Evolutionary conservation across 176 grass and related monocot genomes (phyloP), one percentile per base, ranked within the genome.

Genomic region (Carex littledalei): DNA sequence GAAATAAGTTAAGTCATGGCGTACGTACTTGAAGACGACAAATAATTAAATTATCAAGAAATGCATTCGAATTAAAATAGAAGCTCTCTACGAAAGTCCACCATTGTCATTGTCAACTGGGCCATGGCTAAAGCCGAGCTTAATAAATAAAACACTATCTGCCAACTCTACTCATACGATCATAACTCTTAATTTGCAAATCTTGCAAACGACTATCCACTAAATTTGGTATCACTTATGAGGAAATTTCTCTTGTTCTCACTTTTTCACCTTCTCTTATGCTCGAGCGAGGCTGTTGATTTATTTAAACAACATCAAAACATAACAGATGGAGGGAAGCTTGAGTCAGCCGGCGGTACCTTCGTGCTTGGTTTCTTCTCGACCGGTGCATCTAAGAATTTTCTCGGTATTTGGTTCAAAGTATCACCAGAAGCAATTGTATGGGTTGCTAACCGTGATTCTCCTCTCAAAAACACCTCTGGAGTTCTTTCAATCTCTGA

Each of bases 391-490:
- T 14, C 18, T 5, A 91, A 26, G 80, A 22, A 49, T 7, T 92
- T 72, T 52, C 70, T 90, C 1, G 91, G 88, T 0, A 86, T 90
- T 29, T 90, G 91, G 91, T 90, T 84, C 84, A 62, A 81, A 15
- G 80, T 68, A 22, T 34, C 83, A 21, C 24, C 56, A 2, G 55
- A 84, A 39, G 68, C 80, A 1, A 64, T 93, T 11, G 14, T 87
- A 26, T 92, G 86, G 91, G 91, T 90, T 8, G 91, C 88, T 35
- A 92, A 92, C 85, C 75, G 87, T 13, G 75, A 85, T 35, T 29
- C 7, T 10, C 84, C 84, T 8, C 66, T 91, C 56, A 77, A 20
- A 11, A 78, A 39, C 72, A 18, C 39, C n/a, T 63, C 87, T 2
- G 90, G 87, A 47, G 74, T 68, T 82, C 18, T 82, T 45, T 82